These are phyloP conservation scores for Cordyceps tenuipes DNA, from an alignment of 2,329 filamentous ascomycete genomes.

Conservation along the genomic window DNA sequence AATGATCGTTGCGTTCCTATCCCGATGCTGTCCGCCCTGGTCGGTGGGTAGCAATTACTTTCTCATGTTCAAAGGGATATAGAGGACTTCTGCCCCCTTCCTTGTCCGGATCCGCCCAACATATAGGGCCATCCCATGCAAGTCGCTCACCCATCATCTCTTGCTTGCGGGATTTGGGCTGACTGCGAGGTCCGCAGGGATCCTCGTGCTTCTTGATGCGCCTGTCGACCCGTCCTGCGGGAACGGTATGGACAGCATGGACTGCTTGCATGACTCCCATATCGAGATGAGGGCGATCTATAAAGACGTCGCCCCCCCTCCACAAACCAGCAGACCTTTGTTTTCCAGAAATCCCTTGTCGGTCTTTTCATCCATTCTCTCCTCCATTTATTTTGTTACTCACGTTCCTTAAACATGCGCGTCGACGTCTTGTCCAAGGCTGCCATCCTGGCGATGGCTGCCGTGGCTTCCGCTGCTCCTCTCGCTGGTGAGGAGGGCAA, in stretches of 20 bases:
- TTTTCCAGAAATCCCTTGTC: not conserved
- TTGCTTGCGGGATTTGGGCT: not conserved
- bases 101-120: not conserved
- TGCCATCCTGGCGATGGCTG: constrained; percentile 5
- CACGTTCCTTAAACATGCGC: not conserved
- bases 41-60: no score
- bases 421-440: not conserved
- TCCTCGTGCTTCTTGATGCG: not conserved
- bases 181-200: not conserved
- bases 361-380: not conserved
- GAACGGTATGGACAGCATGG: not conserved
- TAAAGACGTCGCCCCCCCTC: not conserved
- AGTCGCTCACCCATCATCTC: not conserved
- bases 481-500: not conserved
- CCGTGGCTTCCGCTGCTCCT: not conserved
- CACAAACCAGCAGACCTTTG: not conserved
- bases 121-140: not conserved
- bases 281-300: not conserved
- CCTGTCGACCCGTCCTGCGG: not conserved
- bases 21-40: no score
- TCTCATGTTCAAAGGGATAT: not conserved
- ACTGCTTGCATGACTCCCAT: not conserved
- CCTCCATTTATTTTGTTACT: not conserved
- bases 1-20: no score
- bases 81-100: not conserved